phyloP scores from a whole-genome alignment of 306 rosid genomes.

The Cucurbita ficifolia region DNA sequence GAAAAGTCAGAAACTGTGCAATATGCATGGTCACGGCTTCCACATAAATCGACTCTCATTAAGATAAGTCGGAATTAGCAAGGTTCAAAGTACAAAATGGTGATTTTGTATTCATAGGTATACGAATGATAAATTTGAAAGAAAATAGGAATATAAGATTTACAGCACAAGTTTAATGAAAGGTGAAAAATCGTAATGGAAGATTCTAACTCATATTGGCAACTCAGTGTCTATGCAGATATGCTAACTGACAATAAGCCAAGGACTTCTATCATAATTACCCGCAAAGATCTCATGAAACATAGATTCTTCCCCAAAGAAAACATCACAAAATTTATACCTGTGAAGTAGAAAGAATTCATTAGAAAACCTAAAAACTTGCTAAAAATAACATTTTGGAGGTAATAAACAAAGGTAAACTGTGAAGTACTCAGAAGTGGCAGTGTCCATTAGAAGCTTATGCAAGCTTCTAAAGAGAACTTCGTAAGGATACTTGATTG shows the following conservation, averaged over 20 bases:
- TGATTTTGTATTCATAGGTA: neutral
- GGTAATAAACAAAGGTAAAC: conserved; percentile 16
- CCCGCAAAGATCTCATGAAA: conserved; percentile 70
- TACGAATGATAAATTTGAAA: neutral
- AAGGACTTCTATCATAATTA: conserved; percentile 15
- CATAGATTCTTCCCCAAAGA: conserved; percentile 61
- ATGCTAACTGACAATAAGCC: neutral
- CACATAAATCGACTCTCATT: neutral
- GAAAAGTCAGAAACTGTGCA: neutral
- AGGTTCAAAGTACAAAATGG: neutral
- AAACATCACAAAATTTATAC: conserved; percentile 68
- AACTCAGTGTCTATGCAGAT: neutral
- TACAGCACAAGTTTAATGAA: neutral
- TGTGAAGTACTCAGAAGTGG: conserved; percentile 69
- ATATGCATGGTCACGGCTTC: neutral
- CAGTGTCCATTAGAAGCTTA: conserved; percentile 82
- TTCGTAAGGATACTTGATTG: conserved; percentile 69
- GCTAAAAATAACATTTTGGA: conserved; percentile 2
- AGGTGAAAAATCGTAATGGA: neutral
- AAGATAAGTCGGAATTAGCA: neutral
- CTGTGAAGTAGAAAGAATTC: conserved; percentile 25
- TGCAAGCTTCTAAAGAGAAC: conserved; percentile 87
- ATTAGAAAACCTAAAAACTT: conserved; percentile 8
- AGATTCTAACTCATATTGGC: neutral
- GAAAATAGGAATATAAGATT: neutral